Evolutionary conservation across 257 asterid species (phyloP).

Genomic region (Anisodus tanguticus): DNA sequence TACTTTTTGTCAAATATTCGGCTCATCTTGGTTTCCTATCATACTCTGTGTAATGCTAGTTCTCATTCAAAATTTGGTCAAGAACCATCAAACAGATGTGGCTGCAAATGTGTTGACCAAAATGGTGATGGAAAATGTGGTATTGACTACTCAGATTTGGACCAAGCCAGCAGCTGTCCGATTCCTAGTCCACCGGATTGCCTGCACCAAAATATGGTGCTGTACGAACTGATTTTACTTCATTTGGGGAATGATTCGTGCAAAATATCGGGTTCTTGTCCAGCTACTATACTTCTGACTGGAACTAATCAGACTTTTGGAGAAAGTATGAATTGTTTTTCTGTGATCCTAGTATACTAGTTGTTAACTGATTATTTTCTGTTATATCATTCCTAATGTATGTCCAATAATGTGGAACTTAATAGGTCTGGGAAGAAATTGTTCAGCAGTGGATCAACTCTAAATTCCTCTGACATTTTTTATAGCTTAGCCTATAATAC

Average conservation of each 20-base stretch:
- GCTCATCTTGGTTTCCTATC: constrained; percentile 64
- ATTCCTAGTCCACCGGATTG: constrained; percentile 77
- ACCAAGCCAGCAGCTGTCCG: constrained; percentile 67
- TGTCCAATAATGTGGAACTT: constrained; percentile 31
- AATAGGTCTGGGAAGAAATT: constrained; percentile 68
- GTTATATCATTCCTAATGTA: constrained; percentile 15
- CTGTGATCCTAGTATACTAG: background rate
- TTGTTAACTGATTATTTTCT: no score
- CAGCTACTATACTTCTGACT: constrained; percentile 74
- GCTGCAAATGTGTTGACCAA: constrained; percentile 81
- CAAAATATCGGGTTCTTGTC: constrained; percentile 81
- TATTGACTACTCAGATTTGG: constrained; percentile 74
- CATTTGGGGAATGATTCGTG: constrained; percentile 67
- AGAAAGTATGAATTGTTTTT: constrained; percentile 55
- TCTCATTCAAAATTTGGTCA: constrained; percentile 69
- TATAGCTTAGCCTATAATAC: constrained; percentile 64
- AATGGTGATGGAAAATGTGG: constrained; percentile 86
- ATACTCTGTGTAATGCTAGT: constrained; percentile 72
- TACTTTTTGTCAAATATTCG: constrained; percentile 69
- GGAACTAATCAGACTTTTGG: constrained; percentile 82
- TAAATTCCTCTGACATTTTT: constrained; percentile 58
- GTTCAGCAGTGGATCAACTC: constrained; percentile 49
- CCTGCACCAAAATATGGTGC: constrained; percentile 76
- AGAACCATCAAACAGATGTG: constrained; percentile 82
- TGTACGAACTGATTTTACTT: constrained; percentile 56